phyloP scores from a whole-genome alignment of 176 grass and related monocot species.

The Carex parvula region DNA sequence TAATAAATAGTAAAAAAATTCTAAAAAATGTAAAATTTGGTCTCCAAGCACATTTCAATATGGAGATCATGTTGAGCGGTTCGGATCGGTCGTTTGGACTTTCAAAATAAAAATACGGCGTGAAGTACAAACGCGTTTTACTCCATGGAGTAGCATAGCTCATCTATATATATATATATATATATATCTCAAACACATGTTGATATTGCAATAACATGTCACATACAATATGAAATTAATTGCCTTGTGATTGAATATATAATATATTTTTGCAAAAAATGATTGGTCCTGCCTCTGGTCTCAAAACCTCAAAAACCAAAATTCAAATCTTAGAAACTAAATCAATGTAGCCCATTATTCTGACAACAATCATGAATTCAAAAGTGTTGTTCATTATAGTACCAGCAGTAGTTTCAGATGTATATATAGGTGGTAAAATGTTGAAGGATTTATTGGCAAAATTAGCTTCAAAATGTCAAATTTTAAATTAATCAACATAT shows the following conservation, averaged over 20 bases:
- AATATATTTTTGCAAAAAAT: not conserved
- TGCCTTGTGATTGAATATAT: not conserved
- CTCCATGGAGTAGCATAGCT: too few relatives aligned
- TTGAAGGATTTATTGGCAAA: not conserved
- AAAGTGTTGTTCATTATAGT: not conserved
- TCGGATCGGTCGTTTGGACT: too few relatives aligned
- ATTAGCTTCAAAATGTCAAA: not conserved
- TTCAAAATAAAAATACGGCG: too few relatives aligned
- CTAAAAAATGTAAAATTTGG: too few relatives aligned
- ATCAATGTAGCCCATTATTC: not conserved
- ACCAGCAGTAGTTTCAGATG: not conserved
- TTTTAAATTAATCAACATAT: not conserved
- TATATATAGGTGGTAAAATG: not conserved
- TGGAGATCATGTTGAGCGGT: too few relatives aligned
- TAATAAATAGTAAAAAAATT: too few relatives aligned
- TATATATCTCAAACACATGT: too few relatives aligned
- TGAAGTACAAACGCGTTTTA: too few relatives aligned
- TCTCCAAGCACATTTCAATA: too few relatives aligned
- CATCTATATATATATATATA: too few relatives aligned
- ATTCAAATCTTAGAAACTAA: not conserved
- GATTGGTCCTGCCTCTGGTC: not conserved
- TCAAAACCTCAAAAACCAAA: not conserved
- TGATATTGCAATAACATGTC: too few relatives aligned
- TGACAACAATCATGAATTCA: not conserved
- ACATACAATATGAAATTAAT: not conserved